phyloP scores from a whole-genome alignment of 331 rosid genomes.

The Acacia pycnantha region DNA sequence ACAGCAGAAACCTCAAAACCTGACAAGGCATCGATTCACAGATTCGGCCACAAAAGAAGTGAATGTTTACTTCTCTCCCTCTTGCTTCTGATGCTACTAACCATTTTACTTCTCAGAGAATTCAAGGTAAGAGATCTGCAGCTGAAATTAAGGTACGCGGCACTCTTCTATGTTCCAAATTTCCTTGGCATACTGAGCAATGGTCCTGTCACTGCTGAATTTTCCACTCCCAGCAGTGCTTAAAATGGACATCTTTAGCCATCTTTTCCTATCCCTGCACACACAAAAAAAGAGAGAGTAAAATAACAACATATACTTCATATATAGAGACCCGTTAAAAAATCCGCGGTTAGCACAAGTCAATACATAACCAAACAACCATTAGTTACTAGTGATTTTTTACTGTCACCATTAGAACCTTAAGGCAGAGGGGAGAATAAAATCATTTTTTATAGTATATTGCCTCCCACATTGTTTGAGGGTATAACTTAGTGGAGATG shows the following conservation, averaged over 20 bases:
- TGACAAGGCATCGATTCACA: neutral
- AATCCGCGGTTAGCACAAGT: neutral
- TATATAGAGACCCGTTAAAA: neutral
- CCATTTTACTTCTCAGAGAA: conserved; percentile 14
- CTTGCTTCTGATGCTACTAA: neutral
- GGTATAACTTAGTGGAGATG: neutral
- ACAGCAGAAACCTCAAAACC: conserved; percentile 3
- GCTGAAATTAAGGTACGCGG: conserved; percentile 67
- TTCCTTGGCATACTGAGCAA: conserved; percentile 93
- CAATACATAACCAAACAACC: neutral
- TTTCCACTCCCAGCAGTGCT: conserved; percentile 98
- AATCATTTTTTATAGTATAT: neutral
- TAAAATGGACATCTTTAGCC: conserved; percentile 91
- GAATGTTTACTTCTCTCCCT: neutral
- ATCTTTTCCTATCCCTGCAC: conserved; percentile 76
- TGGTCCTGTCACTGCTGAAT: conserved; percentile 95
- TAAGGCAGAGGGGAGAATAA: neutral
- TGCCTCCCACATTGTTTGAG: conserved; percentile 1
- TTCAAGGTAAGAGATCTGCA: conserved; percentile 13
- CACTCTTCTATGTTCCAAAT: conserved; percentile 88
- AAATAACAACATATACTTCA: neutral
- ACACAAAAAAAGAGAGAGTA: neutral
- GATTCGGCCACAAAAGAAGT: neutral
- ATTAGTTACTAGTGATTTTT: neutral
- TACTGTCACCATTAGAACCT: neutral